Base-by-base conservation (phyloP, 192 early-diverging fungal species). In the Dissophora globulifera region DNA sequence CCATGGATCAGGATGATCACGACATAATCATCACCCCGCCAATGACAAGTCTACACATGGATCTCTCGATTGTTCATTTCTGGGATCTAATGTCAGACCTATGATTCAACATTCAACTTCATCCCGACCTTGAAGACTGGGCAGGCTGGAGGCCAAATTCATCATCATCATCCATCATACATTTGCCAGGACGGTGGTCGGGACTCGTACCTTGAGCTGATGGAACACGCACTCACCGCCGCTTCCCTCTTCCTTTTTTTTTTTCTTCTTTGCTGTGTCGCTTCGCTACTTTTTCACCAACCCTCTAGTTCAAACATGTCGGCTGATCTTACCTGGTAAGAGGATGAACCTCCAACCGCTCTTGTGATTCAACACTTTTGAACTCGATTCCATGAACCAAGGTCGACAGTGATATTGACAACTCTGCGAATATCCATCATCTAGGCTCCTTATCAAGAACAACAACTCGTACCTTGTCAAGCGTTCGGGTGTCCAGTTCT, bases 391-490 rank as follows among this genome's bases (percentile, higher is more conserved):
- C 31, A 54, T 35, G 15, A 20, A 15, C 3, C 16, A 13, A 19
- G n/a, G n/a, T n/a, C 1, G 8, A 8, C 20, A 32, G 35, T 2
- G 22, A n/a, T 26, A 35, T 51, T 65, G 52, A 48, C 42, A 30
- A 38, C 2, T 64, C 10, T 20, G 4, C 11, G 1, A 33, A 13
- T 13, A n/a, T n/a, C n/a, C n/a, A n/a, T 32, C 30, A 6, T 63
- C 30, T 25, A 75, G 87, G 81, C 82, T 85, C 75, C 85, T 89
- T 79, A 86, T 91, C 84, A 91, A 89, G 83, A 88, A 91, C 71
- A 84, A 83, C 76, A 88, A 85, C 81, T 87, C 90, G 64, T 95
- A 87, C 85, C 80, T 95, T 54, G 87, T 94, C 67, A 95, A 95
- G 88, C 85, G 92, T 43, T 83, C 84, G 75, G 92, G 92, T 50